phyloP scores from a whole-genome alignment of 2,329 filamentous ascomycete species.

The Elsinoe australis region DNA sequence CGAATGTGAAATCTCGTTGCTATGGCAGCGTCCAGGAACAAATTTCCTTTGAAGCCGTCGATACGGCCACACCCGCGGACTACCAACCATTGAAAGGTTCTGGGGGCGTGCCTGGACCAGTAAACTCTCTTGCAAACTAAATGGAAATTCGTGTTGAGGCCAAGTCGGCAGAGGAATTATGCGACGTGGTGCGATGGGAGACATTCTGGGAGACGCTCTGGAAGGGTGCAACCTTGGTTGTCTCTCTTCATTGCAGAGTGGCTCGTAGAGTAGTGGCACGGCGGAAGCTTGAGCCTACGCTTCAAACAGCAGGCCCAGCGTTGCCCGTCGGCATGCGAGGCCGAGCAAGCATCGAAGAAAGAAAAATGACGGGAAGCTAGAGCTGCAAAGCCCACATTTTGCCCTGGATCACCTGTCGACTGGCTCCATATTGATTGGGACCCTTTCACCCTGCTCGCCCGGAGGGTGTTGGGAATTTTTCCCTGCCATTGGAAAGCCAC shows the following conservation, averaged over 20 bases:
- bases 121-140: conserved; percentile 4
- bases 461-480: conserved; percentile 1
- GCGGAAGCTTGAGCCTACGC: conserved; percentile 12
- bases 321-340: conserved; percentile 11
- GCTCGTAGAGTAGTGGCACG: too few relatives aligned
- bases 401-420: conserved; percentile 14
- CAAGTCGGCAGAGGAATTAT: too few relatives aligned
- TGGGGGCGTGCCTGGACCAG: conserved; percentile 13
- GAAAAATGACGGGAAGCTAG: conserved; percentile 14
- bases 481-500: not conserved
- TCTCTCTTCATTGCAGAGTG: too few relatives aligned
- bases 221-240: too few relatives aligned
- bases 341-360: conserved; percentile 2
- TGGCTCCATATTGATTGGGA: conserved; percentile 10
- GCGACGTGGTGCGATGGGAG: too few relatives aligned
- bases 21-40: conserved; percentile 15
- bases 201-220: not conserved
- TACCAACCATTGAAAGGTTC: not conserved
- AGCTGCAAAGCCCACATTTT: conserved; percentile 6
- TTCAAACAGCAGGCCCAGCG: conserved; percentile 6
- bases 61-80: conserved; percentile 16
- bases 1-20: conserved; percentile 16
- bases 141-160: conserved; percentile 10
- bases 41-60: conserved; percentile 15
- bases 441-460: conserved; percentile 3